Conservation (phyloP, 1,284 basidiomycete species). For the Afroboletus lepidellus region DNA sequence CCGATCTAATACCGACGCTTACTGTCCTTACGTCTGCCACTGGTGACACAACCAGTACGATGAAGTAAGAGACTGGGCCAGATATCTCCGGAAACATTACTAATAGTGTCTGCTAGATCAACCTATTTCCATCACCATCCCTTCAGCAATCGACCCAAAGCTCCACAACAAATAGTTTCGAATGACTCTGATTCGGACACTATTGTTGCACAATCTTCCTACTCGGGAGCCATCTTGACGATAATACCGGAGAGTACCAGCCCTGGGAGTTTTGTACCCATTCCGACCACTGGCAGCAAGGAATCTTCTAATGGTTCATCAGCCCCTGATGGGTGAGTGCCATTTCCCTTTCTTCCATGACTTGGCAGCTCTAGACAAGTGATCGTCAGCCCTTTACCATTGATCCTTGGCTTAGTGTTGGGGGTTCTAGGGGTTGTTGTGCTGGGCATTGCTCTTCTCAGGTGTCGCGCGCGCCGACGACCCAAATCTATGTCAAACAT, state of each 20-base stretch:
- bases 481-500: neutral
- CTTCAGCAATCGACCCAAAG: neutral
- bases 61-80: slow-evolving; percentile 11
- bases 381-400: slow-evolving; percentile 5
- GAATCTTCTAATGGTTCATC: neutral
- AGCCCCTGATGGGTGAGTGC: slow-evolving; percentile 11
- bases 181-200: neutral
- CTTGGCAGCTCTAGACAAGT: slow-evolving; percentile 2
- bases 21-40: neutral
- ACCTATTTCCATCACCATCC: neutral
- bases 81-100: neutral
- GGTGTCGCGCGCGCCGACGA: slow-evolving; percentile 3
- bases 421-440: slow-evolving; percentile 5
- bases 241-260: neutral
- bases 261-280: neutral
- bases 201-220: neutral
- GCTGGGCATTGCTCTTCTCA: slow-evolving; percentile 7
- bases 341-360: neutral
- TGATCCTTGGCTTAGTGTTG: slow-evolving; percentile 14
- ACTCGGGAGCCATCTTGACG: neutral
- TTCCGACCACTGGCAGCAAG: slow-evolving; percentile 3
- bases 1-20: neutral
- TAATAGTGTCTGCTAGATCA: neutral
- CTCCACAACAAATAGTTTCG: neutral
- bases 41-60: neutral